Percentiles rank a stretch among this genome's conserved stretches.
These are phyloP conservation scores for Brassica nigra DNA, from an alignment of 345 rosid genomes.

Conservation along the genomic window DNA sequence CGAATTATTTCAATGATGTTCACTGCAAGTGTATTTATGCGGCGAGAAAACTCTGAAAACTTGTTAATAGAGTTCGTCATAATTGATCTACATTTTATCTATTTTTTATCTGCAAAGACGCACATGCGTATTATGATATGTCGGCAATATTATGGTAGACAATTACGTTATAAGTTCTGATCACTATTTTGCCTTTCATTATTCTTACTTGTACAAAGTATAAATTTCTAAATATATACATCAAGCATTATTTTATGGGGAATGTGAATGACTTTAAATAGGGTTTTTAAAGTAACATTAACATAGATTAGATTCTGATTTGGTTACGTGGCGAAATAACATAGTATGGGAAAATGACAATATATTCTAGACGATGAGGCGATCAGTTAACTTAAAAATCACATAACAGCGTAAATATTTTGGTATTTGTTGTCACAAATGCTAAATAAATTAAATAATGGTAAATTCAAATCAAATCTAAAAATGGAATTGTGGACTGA, in stretches of 20 bases:
- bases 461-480: too few relatives aligned
- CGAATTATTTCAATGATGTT: constrained; percentile 1
- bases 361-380: background rate
- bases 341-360: background rate
- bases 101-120: background rate
- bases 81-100: background rate
- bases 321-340: background rate
- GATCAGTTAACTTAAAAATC: background rate
- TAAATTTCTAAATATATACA: background rate
- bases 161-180: background rate
- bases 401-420: background rate
- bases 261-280: background rate
- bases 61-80: constrained; percentile 1
- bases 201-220: background rate
- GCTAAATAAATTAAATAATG: background rate
- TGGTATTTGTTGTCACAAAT: background rate
- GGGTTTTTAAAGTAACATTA: background rate
- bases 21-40: constrained; percentile 36
- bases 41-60: constrained; percentile 25
- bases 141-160: background rate
- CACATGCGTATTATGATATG: background rate
- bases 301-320: background rate
- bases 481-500: background rate
- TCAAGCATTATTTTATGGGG: background rate
- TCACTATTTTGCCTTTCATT: background rate